Evolutionary conservation across 306 rosid species (phyloP), one percentile per base, ranked within the genome.

Genomic region (Cucurbita argyrosperma): DNA sequence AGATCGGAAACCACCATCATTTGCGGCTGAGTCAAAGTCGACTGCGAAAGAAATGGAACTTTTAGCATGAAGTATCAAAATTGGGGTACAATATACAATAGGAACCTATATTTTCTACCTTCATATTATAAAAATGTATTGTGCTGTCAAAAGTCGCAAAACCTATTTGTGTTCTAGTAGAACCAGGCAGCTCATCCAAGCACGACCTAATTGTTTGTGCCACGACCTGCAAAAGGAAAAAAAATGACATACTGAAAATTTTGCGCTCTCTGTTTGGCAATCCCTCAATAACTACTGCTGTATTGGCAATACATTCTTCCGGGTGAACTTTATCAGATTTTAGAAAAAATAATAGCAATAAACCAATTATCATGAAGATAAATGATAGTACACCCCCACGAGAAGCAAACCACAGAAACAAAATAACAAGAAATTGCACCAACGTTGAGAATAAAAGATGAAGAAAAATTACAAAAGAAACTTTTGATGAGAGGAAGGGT

Each of bases 1-100:
- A 95, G 82, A 86, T 95, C 99, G 75, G 99, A 89, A 85, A 95
- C 96, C 80, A 95, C 99, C 89, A 88, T 85, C 99, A 95, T 95
- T 85, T 95, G 99, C 53, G 99, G 96, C 81, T 95, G 99, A 57
- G 89, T 88, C 87, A 95, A 83, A 78, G 97, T 88, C 74, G 99
- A 88, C 99, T 95, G 76, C 72, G 75, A 80, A 78, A 78, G 38
- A 69, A 78, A 75, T 57, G 81, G 62, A 77, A 79, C 38, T 65
- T 72, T 83, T 38, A 83, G 79, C 72, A 72, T 47, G 65, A 67
- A 61, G 62, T 53, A 37, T 37, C 23, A 43, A 78, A 52, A 18
- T 59, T 47, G n/a, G 58, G 47, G 57, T 19, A 69, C 2, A 71
- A 69, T 60, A 79, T 74, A 21, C 53, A 46, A 55, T 13, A 52